phyloP scores from a whole-genome alignment of 208 protist species.

The Trypanosoma brucei region DNA sequence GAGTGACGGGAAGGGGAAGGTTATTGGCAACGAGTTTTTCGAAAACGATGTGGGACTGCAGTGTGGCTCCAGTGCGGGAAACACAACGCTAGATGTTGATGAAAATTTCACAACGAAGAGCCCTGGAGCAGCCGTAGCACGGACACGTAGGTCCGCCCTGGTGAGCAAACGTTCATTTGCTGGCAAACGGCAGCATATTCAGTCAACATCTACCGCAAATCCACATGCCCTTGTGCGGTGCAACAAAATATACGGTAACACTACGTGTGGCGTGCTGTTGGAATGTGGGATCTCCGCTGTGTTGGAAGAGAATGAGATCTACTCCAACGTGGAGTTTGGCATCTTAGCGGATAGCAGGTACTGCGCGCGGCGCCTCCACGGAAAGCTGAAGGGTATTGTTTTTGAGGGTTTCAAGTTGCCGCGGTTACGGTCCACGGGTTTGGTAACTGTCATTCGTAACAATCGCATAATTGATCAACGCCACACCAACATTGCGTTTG shows the following conservation, averaged over 20 bases:
- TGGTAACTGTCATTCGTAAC: slow-evolving; percentile 18
- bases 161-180: background rate
- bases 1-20: slow-evolving; percentile 41
- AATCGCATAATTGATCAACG: slow-evolving; percentile 62
- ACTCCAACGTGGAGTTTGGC: slow-evolving; percentile 64
- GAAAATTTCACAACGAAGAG: background rate
- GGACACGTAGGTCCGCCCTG: background rate
- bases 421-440: slow-evolving; percentile 2
- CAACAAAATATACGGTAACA: slow-evolving; percentile 64
- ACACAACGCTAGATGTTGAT: slow-evolving; percentile 46
- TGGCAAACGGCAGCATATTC: background rate
- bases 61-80: slow-evolving; percentile 46
- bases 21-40: slow-evolving; percentile 51
- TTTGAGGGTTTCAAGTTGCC: background rate
- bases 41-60: slow-evolving; percentile 80
- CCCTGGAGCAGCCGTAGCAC: slow-evolving; percentile 22
- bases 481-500: slow-evolving; percentile 54
- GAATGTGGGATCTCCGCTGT: slow-evolving; percentile 36
- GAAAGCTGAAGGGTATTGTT: slow-evolving; percentile 10
- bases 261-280: slow-evolving; percentile 63
- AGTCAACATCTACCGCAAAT: background rate
- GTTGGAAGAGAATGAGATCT: slow-evolving; percentile 70
- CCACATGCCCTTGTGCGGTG: background rate
- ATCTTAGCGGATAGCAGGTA: slow-evolving; percentile 56
- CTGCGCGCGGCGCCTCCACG: slow-evolving; percentile 25